Evolutionary conservation across 2,329 filamentous ascomycete species (phyloP).

Genomic region (Sporothrix phasma): DNA sequence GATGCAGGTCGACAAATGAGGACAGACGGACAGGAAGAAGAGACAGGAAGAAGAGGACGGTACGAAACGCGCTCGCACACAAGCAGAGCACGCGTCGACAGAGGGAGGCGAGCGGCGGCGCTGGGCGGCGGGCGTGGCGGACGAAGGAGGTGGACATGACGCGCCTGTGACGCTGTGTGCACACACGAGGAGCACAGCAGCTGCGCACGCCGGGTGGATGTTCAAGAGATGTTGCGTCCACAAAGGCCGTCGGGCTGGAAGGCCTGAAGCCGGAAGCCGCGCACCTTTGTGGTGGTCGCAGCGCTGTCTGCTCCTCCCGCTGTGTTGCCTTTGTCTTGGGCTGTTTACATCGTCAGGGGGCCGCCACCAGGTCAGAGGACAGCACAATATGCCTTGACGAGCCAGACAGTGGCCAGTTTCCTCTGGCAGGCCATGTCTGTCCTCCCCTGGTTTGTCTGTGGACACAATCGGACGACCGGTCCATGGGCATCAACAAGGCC

Average conservation of each 20-base stretch:
- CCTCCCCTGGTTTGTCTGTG: too few relatives aligned
- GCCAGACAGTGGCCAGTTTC: too few relatives aligned
- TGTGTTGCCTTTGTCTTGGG: neutral
- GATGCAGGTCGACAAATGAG: too few relatives aligned
- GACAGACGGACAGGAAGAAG: too few relatives aligned
- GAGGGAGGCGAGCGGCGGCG: neutral
- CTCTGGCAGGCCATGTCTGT: too few relatives aligned
- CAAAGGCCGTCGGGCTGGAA: too few relatives aligned
- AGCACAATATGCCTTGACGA: neutral
- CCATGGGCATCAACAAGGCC: too few relatives aligned
- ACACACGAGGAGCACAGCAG: too few relatives aligned
- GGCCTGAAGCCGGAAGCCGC: too few relatives aligned
- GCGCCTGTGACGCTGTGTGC: too few relatives aligned
- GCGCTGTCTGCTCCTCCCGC: neutral
- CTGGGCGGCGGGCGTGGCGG: neutral
- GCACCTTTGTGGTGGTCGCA: neutral
- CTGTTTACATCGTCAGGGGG: neutral
- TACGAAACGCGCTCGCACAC: neutral
- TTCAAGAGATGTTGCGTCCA: neutral
- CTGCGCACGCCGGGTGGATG: neutral
- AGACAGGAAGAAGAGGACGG: neutral
- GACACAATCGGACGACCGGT: too few relatives aligned
- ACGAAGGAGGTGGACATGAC: neutral
- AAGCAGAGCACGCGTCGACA: neutral
- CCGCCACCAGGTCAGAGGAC: neutral